A percentile compares a stretch with the other conserved stretches of the same genome.
Conservation (phyloP, 1,284 basidiomycete genomes). For the Ganoderma sinense region DNA sequence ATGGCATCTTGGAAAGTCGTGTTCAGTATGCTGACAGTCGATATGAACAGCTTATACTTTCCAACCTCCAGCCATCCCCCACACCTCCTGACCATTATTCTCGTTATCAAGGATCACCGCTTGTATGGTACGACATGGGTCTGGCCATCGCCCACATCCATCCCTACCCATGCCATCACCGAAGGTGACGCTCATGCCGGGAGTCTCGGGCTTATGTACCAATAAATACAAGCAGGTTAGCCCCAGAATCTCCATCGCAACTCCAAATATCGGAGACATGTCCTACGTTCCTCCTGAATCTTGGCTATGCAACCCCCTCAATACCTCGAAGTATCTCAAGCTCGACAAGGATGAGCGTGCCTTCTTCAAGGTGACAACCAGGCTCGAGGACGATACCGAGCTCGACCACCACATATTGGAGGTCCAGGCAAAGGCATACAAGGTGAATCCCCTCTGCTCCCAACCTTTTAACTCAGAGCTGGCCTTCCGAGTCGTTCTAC, state of each 20-base stretch:
- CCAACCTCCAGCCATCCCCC: not conserved
- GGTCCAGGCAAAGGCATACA: slow-evolving; percentile 44
- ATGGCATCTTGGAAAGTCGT: not conserved
- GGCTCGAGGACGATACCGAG: slow-evolving; percentile 47
- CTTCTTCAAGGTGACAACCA: slow-evolving; percentile 51
- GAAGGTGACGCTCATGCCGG: not conserved
- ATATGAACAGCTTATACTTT: not conserved
- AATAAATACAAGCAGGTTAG: not conserved
- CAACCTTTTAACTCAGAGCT: not conserved
- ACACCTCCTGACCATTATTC: not conserved
- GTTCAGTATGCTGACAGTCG: not conserved
- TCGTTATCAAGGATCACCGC: not conserved
- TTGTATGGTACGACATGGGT: not conserved
- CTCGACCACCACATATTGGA: slow-evolving; percentile 54
- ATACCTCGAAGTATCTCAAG: slow-evolving; percentile 17
- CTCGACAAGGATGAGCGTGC: slow-evolving; percentile 40
- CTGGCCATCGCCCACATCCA: not conserved
- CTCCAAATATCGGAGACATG: slow-evolving; percentile 5
- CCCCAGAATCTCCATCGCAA: not conserved
- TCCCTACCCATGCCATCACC: not conserved
- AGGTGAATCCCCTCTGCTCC: slow-evolving; percentile 14
- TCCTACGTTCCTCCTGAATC: slow-evolving; percentile 15
- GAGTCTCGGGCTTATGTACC: not conserved
- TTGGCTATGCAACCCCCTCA: slow-evolving; percentile 14
- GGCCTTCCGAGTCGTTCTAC: too few species aligned